phyloP scores from a whole-genome alignment of 2,329 filamentous ascomycete genomes.

The Xylariaceae sp. region DNA sequence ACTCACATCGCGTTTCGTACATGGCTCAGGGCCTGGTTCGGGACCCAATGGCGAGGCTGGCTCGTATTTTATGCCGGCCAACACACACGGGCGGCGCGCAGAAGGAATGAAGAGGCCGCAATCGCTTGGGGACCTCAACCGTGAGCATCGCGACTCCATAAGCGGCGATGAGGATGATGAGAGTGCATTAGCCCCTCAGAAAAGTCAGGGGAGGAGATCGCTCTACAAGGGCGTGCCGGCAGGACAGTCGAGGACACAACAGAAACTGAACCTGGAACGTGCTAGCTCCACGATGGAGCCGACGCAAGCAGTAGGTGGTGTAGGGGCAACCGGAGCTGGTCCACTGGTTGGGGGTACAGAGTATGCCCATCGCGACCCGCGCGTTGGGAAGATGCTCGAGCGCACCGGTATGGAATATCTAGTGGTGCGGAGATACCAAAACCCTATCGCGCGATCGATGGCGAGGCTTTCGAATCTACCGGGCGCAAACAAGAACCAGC shows the following conservation, averaged over 20 bases:
- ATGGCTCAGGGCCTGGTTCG: constrained; percentile 44
- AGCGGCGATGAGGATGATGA: constrained; percentile 36
- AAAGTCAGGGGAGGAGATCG: constrained; percentile 34
- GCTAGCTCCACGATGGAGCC: constrained; percentile 69
- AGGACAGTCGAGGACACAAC: constrained; percentile 64
- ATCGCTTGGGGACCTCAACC: constrained; percentile 36
- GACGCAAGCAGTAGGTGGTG: constrained; percentile 39
- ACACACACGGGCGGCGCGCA: constrained; percentile 27
- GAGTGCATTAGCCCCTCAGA: constrained; percentile 44
- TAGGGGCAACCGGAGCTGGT: constrained; percentile 37
- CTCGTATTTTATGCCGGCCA: constrained; percentile 44
- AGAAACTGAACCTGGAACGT: constrained; percentile 71
- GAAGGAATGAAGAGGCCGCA: constrained; percentile 35
- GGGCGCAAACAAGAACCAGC: constrained; percentile 44
- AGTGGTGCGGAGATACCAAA: constrained; percentile 69
- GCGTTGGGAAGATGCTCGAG: constrained; percentile 62
- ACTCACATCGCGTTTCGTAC: constrained; percentile 58
- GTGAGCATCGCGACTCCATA: constrained; percentile 21
- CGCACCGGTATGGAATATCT: constrained; percentile 68
- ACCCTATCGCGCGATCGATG: constrained; percentile 63
- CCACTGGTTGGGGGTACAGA: constrained; percentile 48
- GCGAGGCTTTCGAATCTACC: constrained; percentile 48
- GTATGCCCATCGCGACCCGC: constrained; percentile 59
- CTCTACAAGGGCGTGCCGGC: constrained; percentile 37
- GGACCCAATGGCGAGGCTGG: constrained; percentile 43